A percentile compares a stretch with the other conserved stretches of the same genome.
These are phyloP conservation scores for Aspergillus leporis DNA, from an alignment of 495 filamentous ascomycete genomes.

Conservation along the genomic window DNA sequence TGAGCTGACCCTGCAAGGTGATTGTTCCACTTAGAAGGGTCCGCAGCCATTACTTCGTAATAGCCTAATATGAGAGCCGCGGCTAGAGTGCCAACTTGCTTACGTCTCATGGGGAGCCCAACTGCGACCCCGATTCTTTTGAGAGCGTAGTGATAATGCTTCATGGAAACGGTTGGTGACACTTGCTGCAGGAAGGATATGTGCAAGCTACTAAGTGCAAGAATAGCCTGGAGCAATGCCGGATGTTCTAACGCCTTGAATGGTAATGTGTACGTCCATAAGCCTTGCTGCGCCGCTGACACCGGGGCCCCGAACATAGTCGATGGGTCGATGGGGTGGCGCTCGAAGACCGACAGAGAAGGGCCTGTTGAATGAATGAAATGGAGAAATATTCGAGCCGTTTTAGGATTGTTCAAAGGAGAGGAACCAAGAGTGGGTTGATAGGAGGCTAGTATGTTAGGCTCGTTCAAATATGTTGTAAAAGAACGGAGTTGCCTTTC, in stretches of 20 bases:
- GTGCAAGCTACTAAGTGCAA: slow-evolving; percentile 85
- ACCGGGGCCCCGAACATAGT: slow-evolving; percentile 67
- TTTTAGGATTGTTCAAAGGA: slow-evolving; percentile 79
- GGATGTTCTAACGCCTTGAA: slow-evolving; percentile 81
- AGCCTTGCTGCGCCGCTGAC: slow-evolving; percentile 67
- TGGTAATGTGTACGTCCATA: slow-evolving; percentile 89
- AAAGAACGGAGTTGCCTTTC: slow-evolving; percentile 58
- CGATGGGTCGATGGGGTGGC: slow-evolving; percentile 76
- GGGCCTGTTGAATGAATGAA: slow-evolving; percentile 90
- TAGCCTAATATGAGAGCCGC: slow-evolving; percentile 86
- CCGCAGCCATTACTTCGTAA: slow-evolving; percentile 92
- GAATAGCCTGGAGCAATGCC: slow-evolving; percentile 85
- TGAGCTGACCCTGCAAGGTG: slow-evolving; percentile 85
- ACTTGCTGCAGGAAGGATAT: slow-evolving; percentile 78
- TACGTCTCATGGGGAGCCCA: slow-evolving; percentile 67
- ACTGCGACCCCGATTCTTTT: slow-evolving; percentile 75
- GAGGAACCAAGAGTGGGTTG: slow-evolving; percentile 71
- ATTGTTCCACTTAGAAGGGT: slow-evolving; percentile 93
- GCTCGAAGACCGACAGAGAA: slow-evolving; percentile 82
- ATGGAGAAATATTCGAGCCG: slow-evolving; percentile 86
- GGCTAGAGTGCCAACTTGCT: slow-evolving; percentile 78
- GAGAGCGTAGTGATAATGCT: slow-evolving; percentile 88
- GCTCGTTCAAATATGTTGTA: slow-evolving; percentile 64
- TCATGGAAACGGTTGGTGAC: slow-evolving; percentile 74
- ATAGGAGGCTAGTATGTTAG: slow-evolving; percentile 77